A percentile compares a stretch with the other conserved stretches of the same genome.
Conservation (phyloP, 2,329 filamentous ascomycete genomes). For the Magnaporthales sp. region DNA sequence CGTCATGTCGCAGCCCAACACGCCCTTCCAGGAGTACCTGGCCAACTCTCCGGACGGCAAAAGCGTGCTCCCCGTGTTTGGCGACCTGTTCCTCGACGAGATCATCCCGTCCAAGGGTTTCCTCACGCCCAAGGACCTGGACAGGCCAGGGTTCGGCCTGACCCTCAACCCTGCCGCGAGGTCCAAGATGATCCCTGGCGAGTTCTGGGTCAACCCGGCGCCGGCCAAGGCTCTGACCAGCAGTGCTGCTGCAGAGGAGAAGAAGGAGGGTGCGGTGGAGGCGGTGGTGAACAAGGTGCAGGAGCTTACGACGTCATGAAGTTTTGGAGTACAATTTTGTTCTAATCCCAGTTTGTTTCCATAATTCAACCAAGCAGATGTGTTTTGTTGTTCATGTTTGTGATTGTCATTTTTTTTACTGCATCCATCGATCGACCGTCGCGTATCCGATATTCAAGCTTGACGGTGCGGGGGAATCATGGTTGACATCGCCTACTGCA, state of each 20-base stretch:
- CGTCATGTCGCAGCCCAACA: constrained; percentile 86
- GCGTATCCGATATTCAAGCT: neutral
- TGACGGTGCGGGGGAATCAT: neutral
- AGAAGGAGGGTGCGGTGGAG: constrained; percentile 25
- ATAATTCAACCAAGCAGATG: neutral
- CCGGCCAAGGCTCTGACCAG: constrained; percentile 35
- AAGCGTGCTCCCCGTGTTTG: constrained; percentile 85
- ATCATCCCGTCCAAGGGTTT: constrained; percentile 79
- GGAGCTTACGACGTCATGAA: constrained; percentile 14
- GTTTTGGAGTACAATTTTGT: neutral
- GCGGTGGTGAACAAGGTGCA: constrained; percentile 26
- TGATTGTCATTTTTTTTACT: neutral
- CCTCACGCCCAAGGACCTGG: constrained; percentile 68
- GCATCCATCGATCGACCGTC: neutral
- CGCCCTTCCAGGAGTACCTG: constrained; percentile 91
- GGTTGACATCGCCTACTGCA: neutral
- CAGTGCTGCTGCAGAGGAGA: constrained; percentile 6
- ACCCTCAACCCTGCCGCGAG: constrained; percentile 71
- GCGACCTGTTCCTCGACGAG: constrained; percentile 83
- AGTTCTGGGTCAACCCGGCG: constrained; percentile 62
- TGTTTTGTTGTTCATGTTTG: too few relatives aligned
- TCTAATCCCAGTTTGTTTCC: neutral
- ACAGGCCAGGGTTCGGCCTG: constrained; percentile 85
- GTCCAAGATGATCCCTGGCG: constrained; percentile 65
- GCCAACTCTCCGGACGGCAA: constrained; percentile 89